Evolutionary conservation across 2,329 filamentous ascomycete genomes (phyloP).

Genomic region (Colletotrichum navitas): DNA sequence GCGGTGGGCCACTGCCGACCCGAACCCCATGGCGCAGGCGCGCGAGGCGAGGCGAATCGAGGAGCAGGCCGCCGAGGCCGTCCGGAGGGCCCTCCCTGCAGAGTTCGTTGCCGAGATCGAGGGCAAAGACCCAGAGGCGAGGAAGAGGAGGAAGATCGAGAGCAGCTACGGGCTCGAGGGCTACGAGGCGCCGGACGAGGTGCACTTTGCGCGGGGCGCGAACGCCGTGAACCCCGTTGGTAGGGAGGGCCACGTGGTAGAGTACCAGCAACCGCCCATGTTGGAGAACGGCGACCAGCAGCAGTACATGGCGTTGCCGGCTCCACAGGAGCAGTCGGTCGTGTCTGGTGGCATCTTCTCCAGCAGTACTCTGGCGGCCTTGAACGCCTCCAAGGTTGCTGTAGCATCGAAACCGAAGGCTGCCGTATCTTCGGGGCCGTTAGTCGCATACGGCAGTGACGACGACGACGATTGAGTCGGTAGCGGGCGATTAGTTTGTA

Average conservation of each 20-base stretch:
- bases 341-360: slow-evolving; percentile 80
- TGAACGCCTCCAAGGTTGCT: slow-evolving; percentile 71
- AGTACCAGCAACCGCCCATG: slow-evolving; percentile 71
- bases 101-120: slow-evolving; percentile 96
- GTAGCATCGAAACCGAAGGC: slow-evolving; percentile 68
- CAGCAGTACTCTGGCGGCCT: slow-evolving; percentile 81
- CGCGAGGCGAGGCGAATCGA: slow-evolving; percentile 90
- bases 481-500: slow-evolving; percentile 67
- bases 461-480: slow-evolving; percentile 58
- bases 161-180: slow-evolving; percentile 89
- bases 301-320: slow-evolving; percentile 25
- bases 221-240: slow-evolving; percentile 73
- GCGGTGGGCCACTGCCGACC: slow-evolving; percentile 95
- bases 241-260: slow-evolving; percentile 71
- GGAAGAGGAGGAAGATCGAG: slow-evolving; percentile 90
- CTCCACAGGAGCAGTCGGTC: slow-evolving; percentile 52
- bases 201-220: slow-evolving; percentile 88
- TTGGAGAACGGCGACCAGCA: slow-evolving; percentile 63
- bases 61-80: slow-evolving; percentile 95
- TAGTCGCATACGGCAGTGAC: slow-evolving; percentile 92
- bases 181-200: slow-evolving; percentile 93
- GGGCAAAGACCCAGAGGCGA: slow-evolving; percentile 86
- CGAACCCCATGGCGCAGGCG: slow-evolving; percentile 94
- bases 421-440: slow-evolving; percentile 70
- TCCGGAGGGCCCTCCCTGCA: slow-evolving; percentile 86